A percentile compares a stretch with the other conserved stretches of the same genome.
phyloP scores from a whole-genome alignment of 225 moss, liverwort and hornwort genomes.

The Antitrichia curtipendula region DNA sequence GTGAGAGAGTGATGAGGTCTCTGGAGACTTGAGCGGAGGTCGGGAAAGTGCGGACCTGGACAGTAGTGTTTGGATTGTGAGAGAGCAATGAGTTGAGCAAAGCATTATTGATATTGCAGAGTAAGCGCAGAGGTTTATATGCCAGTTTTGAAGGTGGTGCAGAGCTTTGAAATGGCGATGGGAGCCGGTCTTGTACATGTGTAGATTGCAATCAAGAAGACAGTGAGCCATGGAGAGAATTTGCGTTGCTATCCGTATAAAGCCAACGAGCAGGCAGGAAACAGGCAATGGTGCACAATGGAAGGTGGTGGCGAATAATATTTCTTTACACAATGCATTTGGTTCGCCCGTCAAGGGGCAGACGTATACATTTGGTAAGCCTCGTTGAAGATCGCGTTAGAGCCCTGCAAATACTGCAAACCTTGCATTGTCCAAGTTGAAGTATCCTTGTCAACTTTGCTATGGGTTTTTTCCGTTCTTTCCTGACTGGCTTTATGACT shows the following conservation, averaged over 20 bases:
- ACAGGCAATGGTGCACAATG: slow-evolving; percentile 34
- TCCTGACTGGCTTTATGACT: not conserved
- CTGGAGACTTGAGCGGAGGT: not conserved
- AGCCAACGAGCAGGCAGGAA: slow-evolving; percentile 45
- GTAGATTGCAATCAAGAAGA: not conserved
- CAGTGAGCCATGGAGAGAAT: slow-evolving; percentile 61
- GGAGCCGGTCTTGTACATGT: not conserved
- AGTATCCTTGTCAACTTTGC: not conserved
- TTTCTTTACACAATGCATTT: slow-evolving; percentile 46
- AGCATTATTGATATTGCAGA: not conserved
- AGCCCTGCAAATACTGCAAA: not conserved
- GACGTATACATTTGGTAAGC: slow-evolving; percentile 60
- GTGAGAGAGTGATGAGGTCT: not conserved
- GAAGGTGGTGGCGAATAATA: slow-evolving; percentile 43
- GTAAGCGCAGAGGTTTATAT: not conserved
- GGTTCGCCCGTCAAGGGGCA: slow-evolving; percentile 71
- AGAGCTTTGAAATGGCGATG: not conserved
- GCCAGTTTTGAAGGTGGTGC: not conserved
- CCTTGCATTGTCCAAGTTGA: not conserved
- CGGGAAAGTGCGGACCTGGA: not conserved
- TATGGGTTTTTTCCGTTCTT: not conserved
- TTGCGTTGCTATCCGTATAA: slow-evolving; percentile 73
- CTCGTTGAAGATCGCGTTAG: not conserved
- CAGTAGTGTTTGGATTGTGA: not conserved
- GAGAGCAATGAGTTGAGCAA: not conserved